Base-by-base conservation (phyloP, 2,329 filamentous ascomycete genomes). In the Apiospora pterosperma region DNA sequence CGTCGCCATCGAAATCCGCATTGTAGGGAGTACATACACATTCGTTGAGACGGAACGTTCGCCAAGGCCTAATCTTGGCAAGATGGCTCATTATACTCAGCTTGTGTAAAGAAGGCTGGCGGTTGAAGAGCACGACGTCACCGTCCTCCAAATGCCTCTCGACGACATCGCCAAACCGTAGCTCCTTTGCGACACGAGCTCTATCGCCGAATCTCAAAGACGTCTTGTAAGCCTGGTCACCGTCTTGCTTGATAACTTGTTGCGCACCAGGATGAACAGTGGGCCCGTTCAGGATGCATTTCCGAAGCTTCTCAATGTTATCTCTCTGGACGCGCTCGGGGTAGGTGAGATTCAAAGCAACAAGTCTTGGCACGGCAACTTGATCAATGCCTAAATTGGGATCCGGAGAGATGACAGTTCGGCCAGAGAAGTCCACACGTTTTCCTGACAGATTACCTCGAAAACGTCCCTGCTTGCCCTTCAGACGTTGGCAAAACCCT, bases 21-120 rank as follows among this genome's bases (percentile, higher is more conserved):
- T 99, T 99, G 83, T 99, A 99, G 4, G 96, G 96, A 67, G 92
- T 94, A 79, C 96, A 99, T 1, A 97, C 96, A 86, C 96, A 99
- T 76, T 99, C 96, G 75, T 99, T 99, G 21, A 99, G 84, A 63
- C 96, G 90, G 76, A 99, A 98, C 0, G 96, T 99, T 77, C 94
- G 89, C 90, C 96, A 97, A 0, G 95, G 96, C 61, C 96, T 88
- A 60, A 99, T 88, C 77, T 97, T 97, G 71, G 91, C 96, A 73
- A 91, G 89, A 81, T 99, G 96, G 74, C 92, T 95, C 80, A 99
- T 93, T 77, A 99, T 99, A 88, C 93, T 97, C 69, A 99, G 90
- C 78, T 98, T 99, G 84, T 99, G 96, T 10, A 99, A 86, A 1
- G 96, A 99, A 0, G 96, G 96, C 74, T 99, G 96, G 67, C 96